Base-by-base conservation (phyloP, 2,329 filamentous ascomycete genomes). In the Stachybotrys echinatus region DNA sequence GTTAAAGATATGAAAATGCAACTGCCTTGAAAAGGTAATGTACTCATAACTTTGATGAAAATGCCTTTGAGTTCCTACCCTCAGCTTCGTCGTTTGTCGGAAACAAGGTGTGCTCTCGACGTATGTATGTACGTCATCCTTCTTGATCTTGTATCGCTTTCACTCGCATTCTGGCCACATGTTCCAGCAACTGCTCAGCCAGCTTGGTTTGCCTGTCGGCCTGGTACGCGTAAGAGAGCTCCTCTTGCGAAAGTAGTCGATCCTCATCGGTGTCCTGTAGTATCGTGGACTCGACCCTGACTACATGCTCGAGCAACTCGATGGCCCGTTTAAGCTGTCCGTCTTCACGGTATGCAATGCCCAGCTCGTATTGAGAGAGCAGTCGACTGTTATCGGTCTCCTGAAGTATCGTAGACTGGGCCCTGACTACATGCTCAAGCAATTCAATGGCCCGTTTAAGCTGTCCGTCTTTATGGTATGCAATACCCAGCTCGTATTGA, bases 191-290 rank as follows among this genome's bases (percentile, higher is more conserved):
- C 8, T 8, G 8, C n/a, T n/a, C 7, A 10, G 8, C 39, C 20
- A 7, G 17, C n/a, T 42, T 19, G 39, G 20, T 10, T 10, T 42
- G 7, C n/a, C 39, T 7, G n/a, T 42, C n/a, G 7, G n/a, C n/a
- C n/a, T 46, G 48, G 31, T 50, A 50, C 40, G 48, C 48, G 5
- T 20, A 23, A 17, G 48, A 42, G 27, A 50, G 48, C n/a, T 22
- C 34, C 23, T 47, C n/a, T 27, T 50, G 42, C 18, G 48, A 50
- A n/a, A 18, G 2, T 39, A 50, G 23, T 46, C 42, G 42, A 46
- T 8, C 6, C 12, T 45, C n/a, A 27, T 37, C 31, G 31, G 31
- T 42, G n/a, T 45, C 42, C 23, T 45, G 21, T 23, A 45, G 43
- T 23, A 18, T 45, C 43, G 17, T 23, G 14, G 12, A 23, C n/a